phyloP scores from a whole-genome alignment of 306 rosid species.

The Malus orientalis region DNA sequence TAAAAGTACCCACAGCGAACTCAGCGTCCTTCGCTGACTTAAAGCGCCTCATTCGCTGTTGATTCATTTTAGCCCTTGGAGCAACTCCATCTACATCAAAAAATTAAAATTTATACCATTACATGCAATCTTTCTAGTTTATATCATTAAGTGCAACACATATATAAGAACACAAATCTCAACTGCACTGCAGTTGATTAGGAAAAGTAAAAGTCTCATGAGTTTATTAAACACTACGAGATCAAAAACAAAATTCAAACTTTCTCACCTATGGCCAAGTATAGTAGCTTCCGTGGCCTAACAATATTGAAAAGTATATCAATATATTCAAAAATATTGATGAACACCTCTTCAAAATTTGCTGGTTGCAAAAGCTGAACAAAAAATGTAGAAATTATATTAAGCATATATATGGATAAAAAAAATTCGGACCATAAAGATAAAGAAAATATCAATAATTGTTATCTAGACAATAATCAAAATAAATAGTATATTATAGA shows the following conservation, averaged over 20 bases:
- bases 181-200: too few relatives aligned
- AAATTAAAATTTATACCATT: not conserved
- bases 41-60: conserved; percentile 43
- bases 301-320: conserved; percentile 38
- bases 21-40: conserved; percentile 15
- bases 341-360: conserved; percentile 37
- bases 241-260: not conserved
- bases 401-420: not conserved
- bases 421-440: too few relatives aligned
- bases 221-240: too few relatives aligned
- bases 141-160: too few relatives aligned
- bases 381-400: not conserved
- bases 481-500: too few relatives aligned
- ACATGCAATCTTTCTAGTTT: not conserved
- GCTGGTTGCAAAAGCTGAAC: conserved; percentile 14
- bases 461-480: not conserved
- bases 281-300: conserved; percentile 8
- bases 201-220: not conserved
- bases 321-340: conserved; percentile 29
- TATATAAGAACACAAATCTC: too few relatives aligned
- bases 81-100: conserved; percentile 48
- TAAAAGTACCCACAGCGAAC: too few relatives aligned
- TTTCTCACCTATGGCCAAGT: conserved; percentile 18
- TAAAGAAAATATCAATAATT: not conserved
- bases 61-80: conserved; percentile 65